These are phyloP conservation scores for Pecoramyces ruminantium DNA, from an alignment of 192 early-diverging fungal species.

Conservation along the genomic window DNA sequence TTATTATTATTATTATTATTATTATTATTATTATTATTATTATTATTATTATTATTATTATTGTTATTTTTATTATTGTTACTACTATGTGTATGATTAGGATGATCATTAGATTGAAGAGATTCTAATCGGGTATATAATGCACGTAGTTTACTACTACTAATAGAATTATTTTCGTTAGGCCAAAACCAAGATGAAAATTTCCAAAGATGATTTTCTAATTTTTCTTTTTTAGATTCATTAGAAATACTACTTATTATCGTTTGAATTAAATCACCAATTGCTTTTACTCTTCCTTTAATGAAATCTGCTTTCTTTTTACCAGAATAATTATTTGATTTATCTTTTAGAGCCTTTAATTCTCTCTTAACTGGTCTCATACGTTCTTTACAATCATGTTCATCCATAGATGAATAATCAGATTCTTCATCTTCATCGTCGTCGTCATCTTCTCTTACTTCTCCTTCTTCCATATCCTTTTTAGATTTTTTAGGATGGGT, in stretches of 20 bases:
- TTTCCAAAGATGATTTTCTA: slow-evolving; percentile 46
- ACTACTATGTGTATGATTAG: too few relatives aligned
- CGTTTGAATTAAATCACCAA: slow-evolving; percentile 36
- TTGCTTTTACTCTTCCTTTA: slow-evolving; percentile 24
- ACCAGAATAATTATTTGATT: slow-evolving; percentile 12
- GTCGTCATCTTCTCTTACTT: slow-evolving; percentile 1
- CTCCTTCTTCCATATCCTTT: slow-evolving; percentile 15
- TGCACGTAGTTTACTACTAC: not conserved
- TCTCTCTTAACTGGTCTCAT: slow-evolving; percentile 47
- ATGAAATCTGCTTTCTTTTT: slow-evolving; percentile 17
- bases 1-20: too few relatives aligned
- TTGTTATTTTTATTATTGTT: too few relatives aligned
- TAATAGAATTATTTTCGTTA: slow-evolving; percentile 7
- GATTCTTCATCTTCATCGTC: slow-evolving; percentile 6
- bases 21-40: too few relatives aligned
- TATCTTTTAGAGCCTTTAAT: slow-evolving; percentile 28
- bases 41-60: too few relatives aligned
- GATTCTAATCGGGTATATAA: not conserved
- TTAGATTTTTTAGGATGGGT: not conserved
- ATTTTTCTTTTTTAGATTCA: slow-evolving; percentile 10
- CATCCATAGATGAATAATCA: slow-evolving; percentile 17
- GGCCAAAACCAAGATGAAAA: slow-evolving; percentile 55
- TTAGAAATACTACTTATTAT: not conserved
- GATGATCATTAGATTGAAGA: not conserved
- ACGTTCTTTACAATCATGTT: slow-evolving; percentile 41